phyloP scores from a whole-genome alignment of 108 stramenopile genomes.

The Aurantiochytrium sp. region DNA sequence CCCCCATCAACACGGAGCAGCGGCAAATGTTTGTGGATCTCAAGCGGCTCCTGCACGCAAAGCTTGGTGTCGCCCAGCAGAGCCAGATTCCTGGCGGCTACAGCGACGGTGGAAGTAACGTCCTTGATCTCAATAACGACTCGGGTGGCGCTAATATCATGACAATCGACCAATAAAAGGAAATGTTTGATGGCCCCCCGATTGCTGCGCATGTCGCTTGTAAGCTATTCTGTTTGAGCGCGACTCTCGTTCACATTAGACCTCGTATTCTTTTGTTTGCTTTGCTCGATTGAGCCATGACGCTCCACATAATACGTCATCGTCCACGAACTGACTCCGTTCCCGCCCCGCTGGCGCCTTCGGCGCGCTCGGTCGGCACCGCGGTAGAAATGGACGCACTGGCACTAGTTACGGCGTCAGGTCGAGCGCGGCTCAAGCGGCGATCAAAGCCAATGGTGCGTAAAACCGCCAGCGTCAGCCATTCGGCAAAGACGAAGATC shows the following conservation, averaged over 20 bases:
- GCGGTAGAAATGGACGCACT: no score
- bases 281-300: no score
- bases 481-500: constrained; percentile 2
- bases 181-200: neutral
- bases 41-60: constrained; percentile 14
- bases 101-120: neutral
- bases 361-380: no score
- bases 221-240: no score
- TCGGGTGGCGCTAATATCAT: constrained; percentile 11
- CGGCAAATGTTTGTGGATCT: constrained; percentile 25
- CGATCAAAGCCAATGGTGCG: neutral
- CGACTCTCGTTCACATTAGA: no score
- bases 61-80: neutral
- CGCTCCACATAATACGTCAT: no score
- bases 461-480: neutral
- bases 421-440: neutral
- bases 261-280: no score
- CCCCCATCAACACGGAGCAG: constrained; percentile 32
- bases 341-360: no score
- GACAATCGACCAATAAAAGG: neutral
- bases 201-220: no score
- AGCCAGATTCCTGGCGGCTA: neutral
- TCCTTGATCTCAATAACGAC: neutral
- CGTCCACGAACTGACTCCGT: no score
- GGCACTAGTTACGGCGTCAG: neutral